Base-by-base conservation (phyloP, 1,284 basidiomycete species). In the Sporisorium graminicola region DNA sequence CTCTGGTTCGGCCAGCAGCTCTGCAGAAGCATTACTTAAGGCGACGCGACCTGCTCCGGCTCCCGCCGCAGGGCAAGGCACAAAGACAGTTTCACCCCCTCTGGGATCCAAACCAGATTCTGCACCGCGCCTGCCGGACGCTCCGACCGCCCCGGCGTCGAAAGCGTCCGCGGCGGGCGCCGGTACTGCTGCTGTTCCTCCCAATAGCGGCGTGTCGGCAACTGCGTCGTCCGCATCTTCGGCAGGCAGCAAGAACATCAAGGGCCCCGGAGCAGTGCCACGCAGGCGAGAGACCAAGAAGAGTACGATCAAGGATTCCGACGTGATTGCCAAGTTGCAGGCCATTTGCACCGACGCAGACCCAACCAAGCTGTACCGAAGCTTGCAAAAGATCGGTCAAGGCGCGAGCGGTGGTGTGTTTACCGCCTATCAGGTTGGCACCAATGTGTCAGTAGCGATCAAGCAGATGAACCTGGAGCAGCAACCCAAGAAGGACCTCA, bases 381-480 rank as follows among this genome's bases (percentile, higher is more conserved):
- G 91, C 85, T 88, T 99, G 54, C 90, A 93, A 86, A 98, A 99
- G 90, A 98, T 99, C 84, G 96, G 96, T 49, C 96, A 98, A 86
- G 96, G 95, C 75, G 95, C 97, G 4, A 97, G 94, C 18, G 97
- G 97, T 53, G 96, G 95, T 68, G 96, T 99, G 1, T 99, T 97
- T 87, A 98, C 96, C 6, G 95, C 96, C 16, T 97, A 98, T 84
- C 95, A 98, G 87, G 92, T 95, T 66, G 95, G 94, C 50, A 94
- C 93, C 29, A 96, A 96, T 86, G 83, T 93, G 50, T 93, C 92
- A 5, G 97, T 99, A 31, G 97, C 97, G 31, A 99, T 99, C 90
- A 99, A 99, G 87, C 96, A 99, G 87, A 99, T 99, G 97, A 96
- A 99, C 88, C 89, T 99, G 35, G 95, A 98, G 87, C 98, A 98